These are phyloP conservation scores for Mimosa pudica DNA, from an alignment of 306 rosid genomes.

Conservation along the genomic window DNA sequence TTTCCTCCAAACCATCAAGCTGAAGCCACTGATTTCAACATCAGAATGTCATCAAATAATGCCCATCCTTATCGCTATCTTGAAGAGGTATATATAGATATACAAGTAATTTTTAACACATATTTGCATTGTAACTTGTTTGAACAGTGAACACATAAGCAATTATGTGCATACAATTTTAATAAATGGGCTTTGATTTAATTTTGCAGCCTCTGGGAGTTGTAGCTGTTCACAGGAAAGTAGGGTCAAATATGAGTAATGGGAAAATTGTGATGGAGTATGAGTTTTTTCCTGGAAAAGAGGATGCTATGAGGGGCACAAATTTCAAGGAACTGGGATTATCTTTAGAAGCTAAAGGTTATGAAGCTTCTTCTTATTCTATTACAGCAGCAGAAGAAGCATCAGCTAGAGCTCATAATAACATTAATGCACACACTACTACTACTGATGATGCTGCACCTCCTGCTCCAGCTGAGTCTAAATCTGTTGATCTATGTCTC, in stretches of 20 bases:
- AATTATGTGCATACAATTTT: not conserved
- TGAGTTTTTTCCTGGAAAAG: slow-evolving; percentile 67
- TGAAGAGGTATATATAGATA: slow-evolving; percentile 43
- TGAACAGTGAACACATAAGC: not conserved
- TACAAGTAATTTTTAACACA: too few relatives aligned
- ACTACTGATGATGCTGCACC: slow-evolving; percentile 3
- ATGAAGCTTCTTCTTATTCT: slow-evolving; percentile 24
- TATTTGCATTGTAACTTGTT: not conserved
- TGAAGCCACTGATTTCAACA: slow-evolving; percentile 31
- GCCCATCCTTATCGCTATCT: slow-evolving; percentile 7
- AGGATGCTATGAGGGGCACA: slow-evolving; percentile 39
- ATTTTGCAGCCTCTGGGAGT: slow-evolving; percentile 56
- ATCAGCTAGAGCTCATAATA: slow-evolving; percentile 20
- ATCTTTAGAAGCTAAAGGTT: slow-evolving; percentile 28
- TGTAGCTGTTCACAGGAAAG: slow-evolving; percentile 75
- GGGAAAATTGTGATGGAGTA: slow-evolving; percentile 71
- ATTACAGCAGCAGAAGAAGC: not conserved
- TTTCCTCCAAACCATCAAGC: slow-evolving; percentile 31
- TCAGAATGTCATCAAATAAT: slow-evolving; percentile 20
- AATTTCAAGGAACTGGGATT: slow-evolving; percentile 51
- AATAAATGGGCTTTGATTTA: not conserved
- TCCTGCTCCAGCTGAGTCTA: slow-evolving; percentile 31
- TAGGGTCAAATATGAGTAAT: slow-evolving; percentile 27
- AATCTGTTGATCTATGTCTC: slow-evolving; percentile 76
- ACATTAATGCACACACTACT: not conserved